These are phyloP conservation scores for Plasmodium chabaudi DNA, from an alignment of 169 alveolate genomes.

Conservation along the genomic window DNA sequence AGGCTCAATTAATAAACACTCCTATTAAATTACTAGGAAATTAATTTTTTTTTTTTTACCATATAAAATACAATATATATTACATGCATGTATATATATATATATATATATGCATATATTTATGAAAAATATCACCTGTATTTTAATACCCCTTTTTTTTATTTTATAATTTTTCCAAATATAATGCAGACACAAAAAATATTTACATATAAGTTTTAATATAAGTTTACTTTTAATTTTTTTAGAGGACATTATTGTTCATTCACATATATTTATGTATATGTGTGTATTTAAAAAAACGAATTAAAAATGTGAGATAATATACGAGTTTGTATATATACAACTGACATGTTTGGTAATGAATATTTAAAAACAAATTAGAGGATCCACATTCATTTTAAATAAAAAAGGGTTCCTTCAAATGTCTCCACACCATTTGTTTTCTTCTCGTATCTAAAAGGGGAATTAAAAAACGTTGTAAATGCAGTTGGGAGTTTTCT, in stretches of 20 bases:
- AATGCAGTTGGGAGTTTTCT: neutral
- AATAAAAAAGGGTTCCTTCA: slow-evolving; percentile 11
- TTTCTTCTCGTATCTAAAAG: slow-evolving; percentile 94
- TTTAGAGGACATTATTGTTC: too few relatives aligned
- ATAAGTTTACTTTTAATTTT: neutral
- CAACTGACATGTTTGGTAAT: neutral
- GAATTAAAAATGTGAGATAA: neutral
- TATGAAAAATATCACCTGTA: neutral
- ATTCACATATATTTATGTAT: slow-evolving; percentile 5
- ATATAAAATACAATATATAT: neutral
- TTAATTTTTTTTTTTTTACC: too few relatives aligned
- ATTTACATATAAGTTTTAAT: too few relatives aligned
- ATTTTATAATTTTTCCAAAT: too few relatives aligned
- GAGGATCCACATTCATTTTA: too few relatives aligned
- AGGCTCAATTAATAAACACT: too few relatives aligned
- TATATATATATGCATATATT: slow-evolving; percentile 3
- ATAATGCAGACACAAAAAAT: too few relatives aligned
- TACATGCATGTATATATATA: neutral
- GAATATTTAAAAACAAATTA: too few relatives aligned
- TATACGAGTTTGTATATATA: neutral
- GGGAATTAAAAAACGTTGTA: neutral
- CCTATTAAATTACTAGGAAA: too few relatives aligned
- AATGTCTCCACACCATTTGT: slow-evolving; percentile 96
- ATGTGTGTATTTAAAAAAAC: neutral
- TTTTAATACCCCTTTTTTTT: too few relatives aligned